A percentile compares a stretch with the other conserved stretches of the same genome.
phyloP scores from a whole-genome alignment of 148 eudicot genomes.

The Camellia granthamiana region DNA sequence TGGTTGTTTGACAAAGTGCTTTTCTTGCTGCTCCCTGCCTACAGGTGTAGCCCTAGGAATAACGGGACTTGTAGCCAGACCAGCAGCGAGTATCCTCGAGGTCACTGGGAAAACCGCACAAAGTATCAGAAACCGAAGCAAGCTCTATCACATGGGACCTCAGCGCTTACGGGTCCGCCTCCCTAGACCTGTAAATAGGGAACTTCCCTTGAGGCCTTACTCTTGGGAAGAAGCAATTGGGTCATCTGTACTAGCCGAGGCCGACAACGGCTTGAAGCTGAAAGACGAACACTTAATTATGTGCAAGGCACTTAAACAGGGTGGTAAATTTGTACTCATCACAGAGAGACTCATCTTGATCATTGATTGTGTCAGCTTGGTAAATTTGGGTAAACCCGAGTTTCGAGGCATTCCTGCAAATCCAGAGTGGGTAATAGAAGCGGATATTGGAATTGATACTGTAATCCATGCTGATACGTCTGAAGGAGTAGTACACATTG shows the following conservation, averaged over 20 bases:
- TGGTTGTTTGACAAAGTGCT: background rate
- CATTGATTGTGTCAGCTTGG: slow-evolving; percentile 60
- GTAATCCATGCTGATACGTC: slow-evolving; percentile 71
- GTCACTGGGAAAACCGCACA: slow-evolving; percentile 95
- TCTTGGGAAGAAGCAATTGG: slow-evolving; percentile 98
- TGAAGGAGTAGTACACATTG: slow-evolving; percentile 63
- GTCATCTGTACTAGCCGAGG: slow-evolving; percentile 54
- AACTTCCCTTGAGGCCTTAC: slow-evolving; percentile 66
- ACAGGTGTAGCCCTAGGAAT: slow-evolving; percentile 91
- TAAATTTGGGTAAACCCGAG: slow-evolving; percentile 50
- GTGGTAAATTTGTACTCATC: slow-evolving; percentile 59
- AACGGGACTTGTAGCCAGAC: slow-evolving; percentile 93
- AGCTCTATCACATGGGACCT: slow-evolving; percentile 57
- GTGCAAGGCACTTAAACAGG: slow-evolving; percentile 65
- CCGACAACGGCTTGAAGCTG: slow-evolving; percentile 48
- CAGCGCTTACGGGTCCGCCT: slow-evolving; percentile 71
- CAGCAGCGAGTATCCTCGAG: slow-evolving; percentile 96
- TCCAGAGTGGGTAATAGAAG: slow-evolving; percentile 65
- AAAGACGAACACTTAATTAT: slow-evolving; percentile 57
- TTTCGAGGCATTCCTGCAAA: slow-evolving; percentile 77
- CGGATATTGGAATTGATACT: slow-evolving; percentile 67
- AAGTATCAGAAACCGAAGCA: slow-evolving; percentile 90
- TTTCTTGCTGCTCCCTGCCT: slow-evolving; percentile 13
- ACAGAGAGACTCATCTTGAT: slow-evolving; percentile 61
- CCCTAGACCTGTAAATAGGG: slow-evolving; percentile 75